Evolutionary conservation across 768 basidiomycete genomes (phyloP).

Genomic region (Collybia nuda): DNA sequence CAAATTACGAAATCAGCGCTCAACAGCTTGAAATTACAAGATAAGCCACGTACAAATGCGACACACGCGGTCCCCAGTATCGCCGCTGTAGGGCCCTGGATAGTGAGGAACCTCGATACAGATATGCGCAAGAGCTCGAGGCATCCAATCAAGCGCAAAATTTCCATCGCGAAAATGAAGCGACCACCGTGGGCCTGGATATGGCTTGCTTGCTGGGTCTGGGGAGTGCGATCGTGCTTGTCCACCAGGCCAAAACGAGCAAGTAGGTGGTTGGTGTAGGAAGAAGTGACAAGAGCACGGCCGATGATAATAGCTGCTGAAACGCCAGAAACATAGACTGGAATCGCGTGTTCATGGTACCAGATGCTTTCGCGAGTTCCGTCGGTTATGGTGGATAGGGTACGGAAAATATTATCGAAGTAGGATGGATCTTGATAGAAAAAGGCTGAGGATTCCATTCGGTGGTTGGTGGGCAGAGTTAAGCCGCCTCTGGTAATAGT

Average conservation of each 20-base stretch:
- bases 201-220: background rate
- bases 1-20: background rate
- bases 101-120: conserved; percentile 1
- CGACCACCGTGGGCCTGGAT: conserved; percentile 13
- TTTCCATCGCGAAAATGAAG: conserved; percentile 7
- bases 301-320: conserved; percentile 6
- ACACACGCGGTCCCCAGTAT: conserved; percentile 4
- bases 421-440: no score
- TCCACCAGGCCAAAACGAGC: background rate
- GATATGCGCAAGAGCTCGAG: conserved; percentile 14
- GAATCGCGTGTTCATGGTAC: conserved; percentile 8
- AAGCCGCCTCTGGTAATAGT: no score
- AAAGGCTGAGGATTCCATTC: no score
- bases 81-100: background rate
- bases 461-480: no score
- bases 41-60: conserved; percentile 5
- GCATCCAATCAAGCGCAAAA: conserved; percentile 9
- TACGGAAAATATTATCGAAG: no score
- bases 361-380: background rate
- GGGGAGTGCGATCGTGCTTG: background rate
- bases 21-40: no score
- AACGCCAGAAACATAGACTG: conserved; percentile 9
- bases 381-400: no score
- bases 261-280: conserved; percentile 4
- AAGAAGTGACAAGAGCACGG: conserved; percentile 4